Percentiles rank a stretch among this genome's conserved stretches.
phyloP scores from a whole-genome alignment of 805 yeast species.

The Blastobotrys muscicola region DNA sequence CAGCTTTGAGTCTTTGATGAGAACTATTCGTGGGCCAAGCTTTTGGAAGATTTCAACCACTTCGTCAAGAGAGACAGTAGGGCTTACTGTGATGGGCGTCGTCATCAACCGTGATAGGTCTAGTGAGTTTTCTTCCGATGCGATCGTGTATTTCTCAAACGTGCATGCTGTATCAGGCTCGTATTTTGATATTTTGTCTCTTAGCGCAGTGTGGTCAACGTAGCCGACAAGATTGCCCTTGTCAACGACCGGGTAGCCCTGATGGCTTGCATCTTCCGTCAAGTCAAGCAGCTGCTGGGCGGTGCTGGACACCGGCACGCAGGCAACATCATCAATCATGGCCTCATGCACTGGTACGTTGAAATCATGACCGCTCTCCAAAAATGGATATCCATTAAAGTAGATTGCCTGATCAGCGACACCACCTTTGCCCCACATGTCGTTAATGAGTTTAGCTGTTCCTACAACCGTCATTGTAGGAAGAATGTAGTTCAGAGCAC shows the following conservation, averaged over 20 bases:
- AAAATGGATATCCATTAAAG: conserved; percentile 78
- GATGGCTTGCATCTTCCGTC: conserved; percentile 16
- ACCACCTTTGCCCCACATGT: conserved; percentile 71
- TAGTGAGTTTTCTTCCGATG: neutral
- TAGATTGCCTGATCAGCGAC: conserved; percentile 93
- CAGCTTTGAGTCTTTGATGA: conserved; percentile 43
- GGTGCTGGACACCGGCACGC: conserved; percentile 24
- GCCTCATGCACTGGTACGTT: conserved; percentile 45
- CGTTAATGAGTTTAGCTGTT: conserved; percentile 70
- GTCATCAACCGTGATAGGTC: conserved; percentile 7
- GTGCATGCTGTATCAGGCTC: conserved; percentile 7
- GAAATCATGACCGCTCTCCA: conserved; percentile 56
- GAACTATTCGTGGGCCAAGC: conserved; percentile 71
- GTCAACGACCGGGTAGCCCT: conserved; percentile 32
- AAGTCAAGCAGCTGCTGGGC: conserved; percentile 14
- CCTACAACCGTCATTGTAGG: conserved; percentile 97
- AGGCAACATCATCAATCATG: conserved; percentile 34
- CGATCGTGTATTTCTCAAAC: neutral
- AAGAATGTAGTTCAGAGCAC: conserved; percentile 81
- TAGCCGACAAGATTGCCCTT: conserved; percentile 26
- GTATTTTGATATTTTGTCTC: conserved; percentile 20
- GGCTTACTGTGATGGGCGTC: conserved; percentile 54
- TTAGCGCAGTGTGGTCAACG: no score
- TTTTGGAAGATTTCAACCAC: conserved; percentile 61
- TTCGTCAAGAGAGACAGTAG: conserved; percentile 47